Conservation (phyloP, 768 basidiomycete genomes). For the Pisolithus orientalis region DNA sequence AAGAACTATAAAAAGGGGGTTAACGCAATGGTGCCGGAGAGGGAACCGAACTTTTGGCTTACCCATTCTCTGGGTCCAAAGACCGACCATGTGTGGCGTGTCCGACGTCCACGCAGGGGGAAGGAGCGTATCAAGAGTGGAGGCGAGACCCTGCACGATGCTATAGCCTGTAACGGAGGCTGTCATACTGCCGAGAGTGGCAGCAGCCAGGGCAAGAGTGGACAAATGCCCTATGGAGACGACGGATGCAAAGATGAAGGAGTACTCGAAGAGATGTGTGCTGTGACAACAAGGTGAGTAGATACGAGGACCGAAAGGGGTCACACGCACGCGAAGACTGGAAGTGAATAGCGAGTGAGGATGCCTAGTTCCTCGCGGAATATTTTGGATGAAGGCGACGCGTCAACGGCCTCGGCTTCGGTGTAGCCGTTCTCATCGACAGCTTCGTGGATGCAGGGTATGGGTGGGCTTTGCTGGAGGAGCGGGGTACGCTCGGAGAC, state of each 20-base stretch:
- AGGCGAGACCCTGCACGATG: constrained; percentile 76
- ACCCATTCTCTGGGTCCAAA: constrained; percentile 91
- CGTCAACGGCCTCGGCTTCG: constrained; percentile 16
- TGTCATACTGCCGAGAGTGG: constrained; percentile 69
- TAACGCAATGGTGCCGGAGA: constrained; percentile 3
- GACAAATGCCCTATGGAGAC: constrained; percentile 88
- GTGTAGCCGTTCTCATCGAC: constrained; percentile 22
- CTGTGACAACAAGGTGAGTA: constrained; percentile 30
- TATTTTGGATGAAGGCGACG: constrained; percentile 22
- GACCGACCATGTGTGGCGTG: constrained; percentile 76
- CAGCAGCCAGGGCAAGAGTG: constrained; percentile 82
- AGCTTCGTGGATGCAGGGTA: constrained; percentile 52
- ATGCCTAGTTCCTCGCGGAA: constrained; percentile 57
- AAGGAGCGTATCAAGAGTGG: constrained; percentile 87
- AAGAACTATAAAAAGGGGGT: constrained; percentile 38
- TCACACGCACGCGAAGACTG: constrained; percentile 60
- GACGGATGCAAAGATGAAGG: constrained; percentile 77
- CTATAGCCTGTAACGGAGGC: constrained; percentile 51
- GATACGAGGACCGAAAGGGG: background rate
- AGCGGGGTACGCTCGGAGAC: constrained; percentile 53
- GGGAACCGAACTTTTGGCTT: constrained; percentile 18
- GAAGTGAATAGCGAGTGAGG: constrained; percentile 58
- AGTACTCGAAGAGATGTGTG: constrained; percentile 79
- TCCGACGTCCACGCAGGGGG: constrained; percentile 93
- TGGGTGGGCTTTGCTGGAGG: constrained; percentile 37